phyloP scores from a whole-genome alignment of 805 yeast genomes.

The Pichia manshurica region DNA sequence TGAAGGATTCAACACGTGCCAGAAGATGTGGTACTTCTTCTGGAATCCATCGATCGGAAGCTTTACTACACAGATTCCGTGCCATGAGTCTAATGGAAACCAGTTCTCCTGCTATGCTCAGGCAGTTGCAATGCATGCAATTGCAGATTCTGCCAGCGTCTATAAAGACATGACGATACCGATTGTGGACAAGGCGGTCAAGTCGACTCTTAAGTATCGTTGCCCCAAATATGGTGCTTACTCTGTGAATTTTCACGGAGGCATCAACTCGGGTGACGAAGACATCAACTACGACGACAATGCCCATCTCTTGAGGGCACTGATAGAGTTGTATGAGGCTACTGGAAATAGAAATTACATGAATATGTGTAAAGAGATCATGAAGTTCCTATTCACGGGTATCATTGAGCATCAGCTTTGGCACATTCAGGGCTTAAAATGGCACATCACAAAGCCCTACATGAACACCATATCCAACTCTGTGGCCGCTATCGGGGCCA shows the following conservation, averaged over 20 bases:
- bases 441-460: constrained; percentile 60
- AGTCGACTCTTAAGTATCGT: constrained; percentile 46
- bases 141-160: constrained; percentile 56
- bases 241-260: constrained; percentile 39
- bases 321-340: constrained; percentile 62
- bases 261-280: constrained; percentile 40
- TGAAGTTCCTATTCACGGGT: constrained; percentile 60
- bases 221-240: constrained; percentile 48
- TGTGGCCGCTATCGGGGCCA: constrained; percentile 62
- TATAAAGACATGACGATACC: constrained; percentile 50
- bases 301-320: constrained; percentile 65
- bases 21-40: constrained; percentile 38
- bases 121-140: constrained; percentile 59
- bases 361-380: constrained; percentile 52
- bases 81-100: constrained; percentile 43
- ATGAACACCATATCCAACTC: constrained; percentile 48
- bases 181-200: constrained; percentile 46
- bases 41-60: constrained; percentile 35
- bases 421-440: constrained; percentile 55
- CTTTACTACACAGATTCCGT: constrained; percentile 36
- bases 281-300: constrained; percentile 72
- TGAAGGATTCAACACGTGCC: constrained; percentile 37
- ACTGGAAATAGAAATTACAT: constrained; percentile 50
- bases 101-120: constrained; percentile 66
- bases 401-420: constrained; percentile 42